These are phyloP conservation scores for Aspergillus conjunctus DNA, from an alignment of 495 filamentous ascomycete species.

Conservation along the genomic window DNA sequence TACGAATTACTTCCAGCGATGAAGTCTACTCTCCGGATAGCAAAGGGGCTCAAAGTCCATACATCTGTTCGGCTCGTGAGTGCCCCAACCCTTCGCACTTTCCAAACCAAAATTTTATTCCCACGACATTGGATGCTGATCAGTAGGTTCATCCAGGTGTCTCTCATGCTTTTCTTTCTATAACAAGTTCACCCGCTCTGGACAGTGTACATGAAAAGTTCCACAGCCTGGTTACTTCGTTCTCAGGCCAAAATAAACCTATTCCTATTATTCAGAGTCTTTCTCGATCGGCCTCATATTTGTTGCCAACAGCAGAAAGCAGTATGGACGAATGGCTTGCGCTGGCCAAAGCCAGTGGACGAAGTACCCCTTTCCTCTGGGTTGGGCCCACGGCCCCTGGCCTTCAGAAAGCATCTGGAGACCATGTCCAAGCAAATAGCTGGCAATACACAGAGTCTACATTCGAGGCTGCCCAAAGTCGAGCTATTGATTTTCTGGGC, in stretches of 20 bases:
- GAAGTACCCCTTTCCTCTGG: constrained; percentile 51
- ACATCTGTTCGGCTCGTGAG: constrained; percentile 30
- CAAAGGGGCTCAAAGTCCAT: constrained; percentile 23
- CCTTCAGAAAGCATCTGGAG: constrained; percentile 34
- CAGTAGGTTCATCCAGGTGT: constrained; percentile 30
- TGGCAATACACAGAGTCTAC: constrained; percentile 48
- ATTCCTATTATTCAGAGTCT: constrained; percentile 50
- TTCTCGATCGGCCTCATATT: constrained; percentile 39
- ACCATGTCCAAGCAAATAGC: constrained; percentile 41
- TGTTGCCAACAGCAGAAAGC: constrained; percentile 32
- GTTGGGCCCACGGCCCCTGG: constrained; percentile 52
- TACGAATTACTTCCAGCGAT: constrained; percentile 38
- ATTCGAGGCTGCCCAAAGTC: constrained; percentile 34
- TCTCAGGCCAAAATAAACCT: constrained; percentile 38
- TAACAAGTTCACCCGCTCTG: constrained; percentile 37
- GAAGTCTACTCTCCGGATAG: constrained; percentile 25
- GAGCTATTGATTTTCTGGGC: constrained; percentile 46
- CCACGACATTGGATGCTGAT: constrained; percentile 6
- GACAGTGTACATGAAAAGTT: constrained; percentile 28
- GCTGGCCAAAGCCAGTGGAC: constrained; percentile 36
- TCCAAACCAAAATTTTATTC: neutral
- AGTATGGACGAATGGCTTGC: constrained; percentile 52
- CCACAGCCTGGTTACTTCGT: constrained; percentile 29
- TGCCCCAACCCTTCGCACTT: neutral
- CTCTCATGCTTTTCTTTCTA: constrained; percentile 42